Percentiles rank a stretch among this genome's conserved stretches.
Evolutionary conservation across 164 flowering plant species (phyloP).

Genomic region (Vitis amurensis): DNA sequence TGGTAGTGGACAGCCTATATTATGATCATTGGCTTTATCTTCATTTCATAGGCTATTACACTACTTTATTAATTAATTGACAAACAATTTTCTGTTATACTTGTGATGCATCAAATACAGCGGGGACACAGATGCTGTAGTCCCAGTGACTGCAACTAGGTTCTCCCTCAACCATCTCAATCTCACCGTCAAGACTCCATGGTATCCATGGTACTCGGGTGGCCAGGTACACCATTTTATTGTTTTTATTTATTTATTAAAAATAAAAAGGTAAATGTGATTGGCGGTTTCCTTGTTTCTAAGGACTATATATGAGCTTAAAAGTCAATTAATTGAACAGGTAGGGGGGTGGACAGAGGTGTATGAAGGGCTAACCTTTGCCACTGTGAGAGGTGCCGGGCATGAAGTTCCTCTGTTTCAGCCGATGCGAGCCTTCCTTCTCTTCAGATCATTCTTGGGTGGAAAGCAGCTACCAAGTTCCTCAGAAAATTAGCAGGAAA

Average conservation of each 20-base stretch:
- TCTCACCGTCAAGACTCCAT: conserved; percentile 52
- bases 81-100: background rate
- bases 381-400: conserved; percentile 86
- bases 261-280: background rate
- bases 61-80: no score
- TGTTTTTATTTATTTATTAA: background rate
- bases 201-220: conserved; percentile 89
- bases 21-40: no score
- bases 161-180: conserved; percentile 72
- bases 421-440: conserved; percentile 50
- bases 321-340: conserved; percentile 23
- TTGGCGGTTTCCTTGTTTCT: no score
- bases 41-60: no score
- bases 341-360: conserved; percentile 94
- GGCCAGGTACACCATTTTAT: conserved; percentile 44
- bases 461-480: conserved; percentile 50
- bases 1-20: no score
- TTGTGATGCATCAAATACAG: conserved; percentile 29
- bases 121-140: conserved; percentile 90
- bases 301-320: background rate
- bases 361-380: conserved; percentile 80
- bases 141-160: conserved; percentile 94
- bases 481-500: background rate
- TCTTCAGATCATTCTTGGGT: conserved; percentile 61
- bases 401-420: conserved; percentile 83